Percentiles rank a stretch among this genome's conserved stretches.
Conservation (phyloP, 805 yeast genomes). For the Wickerhamomyces kurtzmanii region DNA sequence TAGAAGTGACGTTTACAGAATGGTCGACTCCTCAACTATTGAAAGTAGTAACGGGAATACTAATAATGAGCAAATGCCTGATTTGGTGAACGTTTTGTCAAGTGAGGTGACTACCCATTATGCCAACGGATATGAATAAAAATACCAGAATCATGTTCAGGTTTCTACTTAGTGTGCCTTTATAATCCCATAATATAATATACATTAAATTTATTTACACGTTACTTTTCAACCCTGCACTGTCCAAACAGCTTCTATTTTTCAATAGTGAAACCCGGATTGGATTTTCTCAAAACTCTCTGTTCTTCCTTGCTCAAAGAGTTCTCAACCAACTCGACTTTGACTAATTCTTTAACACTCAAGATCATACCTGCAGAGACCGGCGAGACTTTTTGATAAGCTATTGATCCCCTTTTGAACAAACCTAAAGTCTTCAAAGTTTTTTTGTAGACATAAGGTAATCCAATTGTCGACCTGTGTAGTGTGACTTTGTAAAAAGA, state of each 20-base stretch:
- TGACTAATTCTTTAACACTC: slow-evolving; percentile 76
- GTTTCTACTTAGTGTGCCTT: neutral
- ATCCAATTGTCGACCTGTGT: slow-evolving; percentile 74
- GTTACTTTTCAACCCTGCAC: slow-evolving; percentile 2
- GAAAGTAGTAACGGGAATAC: too few relatives aligned
- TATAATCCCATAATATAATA: neutral
- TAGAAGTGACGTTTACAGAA: slow-evolving; percentile 27
- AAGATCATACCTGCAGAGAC: slow-evolving; percentile 80
- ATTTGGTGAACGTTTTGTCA: too few relatives aligned
- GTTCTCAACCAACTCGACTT: slow-evolving; percentile 61
- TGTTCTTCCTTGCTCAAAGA: slow-evolving; percentile 40
- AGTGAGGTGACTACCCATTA: slow-evolving; percentile 7
- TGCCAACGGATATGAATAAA: slow-evolving; percentile 12
- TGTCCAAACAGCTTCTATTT: slow-evolving; percentile 10
- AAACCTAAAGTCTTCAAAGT: slow-evolving; percentile 71
- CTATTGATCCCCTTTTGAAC: slow-evolving; percentile 59
- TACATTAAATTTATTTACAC: slow-evolving; percentile 4
- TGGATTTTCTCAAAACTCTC: slow-evolving; percentile 44
- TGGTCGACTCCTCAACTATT: too few relatives aligned
- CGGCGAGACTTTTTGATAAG: slow-evolving; percentile 65
- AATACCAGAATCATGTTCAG: too few relatives aligned
- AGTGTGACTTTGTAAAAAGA: slow-evolving; percentile 62
- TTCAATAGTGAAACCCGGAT: slow-evolving; percentile 54
- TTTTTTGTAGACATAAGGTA: slow-evolving; percentile 57
- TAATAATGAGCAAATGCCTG: too few relatives aligned